Base-by-base conservation (phyloP, 1,139 yeast genomes). In the Debaryomyces sp. region DNA sequence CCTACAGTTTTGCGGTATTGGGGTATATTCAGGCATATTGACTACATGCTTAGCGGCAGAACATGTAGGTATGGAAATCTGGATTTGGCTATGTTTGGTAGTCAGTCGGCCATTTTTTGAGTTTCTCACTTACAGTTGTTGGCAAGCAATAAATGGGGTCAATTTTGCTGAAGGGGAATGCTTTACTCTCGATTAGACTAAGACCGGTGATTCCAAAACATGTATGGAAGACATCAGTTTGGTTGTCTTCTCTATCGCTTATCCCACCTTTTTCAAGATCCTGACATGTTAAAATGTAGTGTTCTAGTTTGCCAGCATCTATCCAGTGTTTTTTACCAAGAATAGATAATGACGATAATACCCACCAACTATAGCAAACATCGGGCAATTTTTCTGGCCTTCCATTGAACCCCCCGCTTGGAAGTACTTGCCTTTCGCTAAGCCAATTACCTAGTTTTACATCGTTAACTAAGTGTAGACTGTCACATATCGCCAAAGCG, bases 281-380 rank as follows among this genome's bases (percentile, higher is more conserved):
- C 63, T 94, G 99, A 44, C 96, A 86, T 1, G 68, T 64, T 29
- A 92, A 67, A 13, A 95, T 91, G 60, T 90, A 94, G 1, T 66
- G 62, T 47, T 80, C 77, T 47, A 94, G 70, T 58, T 78, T 81
- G 2, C 67, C 75, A 38, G 75, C 75, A 59, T 90, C 86, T 17
- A 95, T 87, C 92, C 96, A 91, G 52, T 87, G 80, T 22, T 83
- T 65, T 53, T 79, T 82, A 0, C 72, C 80, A 22, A 94, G 71
- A 46, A 92, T 86, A 0, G 89, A 80, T 45, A 94, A 70, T 1
- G 94, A 80, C 1, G 96, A 87, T 38, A 92, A 67, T 6, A 91
- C 97, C 99, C 99, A 94, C 98, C 98, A 95, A 61, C 95, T 85
- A 64, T 94, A 94, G 64, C 99, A 94, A n/a, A 89, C 97, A 66